phyloP scores from a whole-genome alignment of 1,284 basidiomycete genomes.

The Malassezia slooffiae region DNA sequence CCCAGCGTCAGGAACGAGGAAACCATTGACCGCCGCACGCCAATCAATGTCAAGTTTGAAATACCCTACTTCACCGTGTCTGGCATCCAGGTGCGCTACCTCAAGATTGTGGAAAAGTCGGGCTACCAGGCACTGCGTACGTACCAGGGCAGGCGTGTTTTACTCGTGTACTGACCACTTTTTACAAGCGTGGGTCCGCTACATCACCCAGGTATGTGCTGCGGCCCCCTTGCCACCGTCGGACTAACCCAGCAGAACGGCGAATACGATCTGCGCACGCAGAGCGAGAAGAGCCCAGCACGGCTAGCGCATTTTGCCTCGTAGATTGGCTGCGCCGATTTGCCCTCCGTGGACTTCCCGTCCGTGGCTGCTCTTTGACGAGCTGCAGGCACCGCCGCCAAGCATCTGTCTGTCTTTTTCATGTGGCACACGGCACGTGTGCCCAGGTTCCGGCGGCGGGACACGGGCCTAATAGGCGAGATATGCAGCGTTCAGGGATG shows the following conservation, averaged over 20 bases:
- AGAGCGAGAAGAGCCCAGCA: conserved; percentile 38
- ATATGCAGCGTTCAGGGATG: too few species aligned
- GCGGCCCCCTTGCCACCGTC: background rate
- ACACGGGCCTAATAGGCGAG: too few species aligned
- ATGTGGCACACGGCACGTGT: too few species aligned
- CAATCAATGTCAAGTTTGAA: conserved; percentile 93
- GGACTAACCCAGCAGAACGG: conserved; percentile 59
- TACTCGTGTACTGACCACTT: background rate
- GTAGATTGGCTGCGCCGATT: too few species aligned
- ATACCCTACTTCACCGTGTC: conserved; percentile 92
- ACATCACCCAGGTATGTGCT: conserved; percentile 57
- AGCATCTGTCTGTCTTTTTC: too few species aligned
- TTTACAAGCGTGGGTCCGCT: conserved; percentile 49
- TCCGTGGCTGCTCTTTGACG: too few species aligned
- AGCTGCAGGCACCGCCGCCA: too few species aligned
- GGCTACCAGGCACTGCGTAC: conserved; percentile 67
- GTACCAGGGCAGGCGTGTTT: too few species aligned
- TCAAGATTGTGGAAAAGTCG: conserved; percentile 97
- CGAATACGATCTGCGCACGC: conserved; percentile 63
- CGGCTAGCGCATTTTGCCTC: conserved; percentile 31
- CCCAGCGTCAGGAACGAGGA: conserved; percentile 54
- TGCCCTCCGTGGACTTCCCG: too few species aligned
- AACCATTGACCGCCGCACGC: conserved; percentile 68
- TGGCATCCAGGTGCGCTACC: conserved; percentile 88
- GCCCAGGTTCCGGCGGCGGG: too few species aligned